A percentile compares a stretch with the other conserved stretches of the same genome.
phyloP scores from a whole-genome alignment of 2,329 filamentous ascomycete genomes.

The Passalora sequoiae region DNA sequence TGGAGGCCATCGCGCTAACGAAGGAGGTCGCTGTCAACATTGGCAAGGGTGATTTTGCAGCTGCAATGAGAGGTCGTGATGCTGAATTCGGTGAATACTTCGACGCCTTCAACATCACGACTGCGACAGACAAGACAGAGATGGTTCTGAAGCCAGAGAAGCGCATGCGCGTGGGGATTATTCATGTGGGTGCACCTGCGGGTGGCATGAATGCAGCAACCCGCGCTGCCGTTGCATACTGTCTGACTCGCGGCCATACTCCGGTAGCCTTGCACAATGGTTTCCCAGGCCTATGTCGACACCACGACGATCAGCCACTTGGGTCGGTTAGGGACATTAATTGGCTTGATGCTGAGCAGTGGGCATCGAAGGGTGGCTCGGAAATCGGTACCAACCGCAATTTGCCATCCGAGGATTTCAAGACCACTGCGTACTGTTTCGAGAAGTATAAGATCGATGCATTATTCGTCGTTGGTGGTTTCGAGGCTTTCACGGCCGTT shows the following conservation, averaged over 20 bases:
- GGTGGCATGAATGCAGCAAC: conserved; percentile 98
- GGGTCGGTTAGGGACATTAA: conserved; percentile 78
- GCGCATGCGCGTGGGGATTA: conserved; percentile 89
- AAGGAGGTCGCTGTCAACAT: conserved; percentile 80
- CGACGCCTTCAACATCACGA: conserved; percentile 84
- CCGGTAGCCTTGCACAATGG: conserved; percentile 93
- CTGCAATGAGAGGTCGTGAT: conserved; percentile 82
- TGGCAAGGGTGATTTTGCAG: conserved; percentile 75
- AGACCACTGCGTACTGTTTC: conserved; percentile 75
- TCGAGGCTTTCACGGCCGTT: conserved; percentile 91
- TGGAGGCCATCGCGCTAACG: conserved; percentile 82
- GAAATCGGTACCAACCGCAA: conserved; percentile 98
- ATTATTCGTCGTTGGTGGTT: conserved; percentile 82
- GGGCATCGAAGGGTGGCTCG: conserved; percentile 94
- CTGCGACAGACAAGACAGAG: conserved; percentile 68
- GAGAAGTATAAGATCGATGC: conserved; percentile 84
- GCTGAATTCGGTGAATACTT: conserved; percentile 93
- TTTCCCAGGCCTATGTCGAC: conserved; percentile 86
- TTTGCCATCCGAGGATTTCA: conserved; percentile 81
- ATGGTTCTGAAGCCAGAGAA: conserved; percentile 65
- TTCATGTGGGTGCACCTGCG: conserved; percentile 93
- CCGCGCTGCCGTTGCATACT: conserved; percentile 88
- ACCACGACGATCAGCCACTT: conserved; percentile 76
- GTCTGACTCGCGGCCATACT: conserved; percentile 83
- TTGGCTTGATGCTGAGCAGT: conserved; percentile 91